These are phyloP conservation scores for Lipomyces anomalus DNA, from an alignment of 805 yeast genomes.

Conservation along the genomic window DNA sequence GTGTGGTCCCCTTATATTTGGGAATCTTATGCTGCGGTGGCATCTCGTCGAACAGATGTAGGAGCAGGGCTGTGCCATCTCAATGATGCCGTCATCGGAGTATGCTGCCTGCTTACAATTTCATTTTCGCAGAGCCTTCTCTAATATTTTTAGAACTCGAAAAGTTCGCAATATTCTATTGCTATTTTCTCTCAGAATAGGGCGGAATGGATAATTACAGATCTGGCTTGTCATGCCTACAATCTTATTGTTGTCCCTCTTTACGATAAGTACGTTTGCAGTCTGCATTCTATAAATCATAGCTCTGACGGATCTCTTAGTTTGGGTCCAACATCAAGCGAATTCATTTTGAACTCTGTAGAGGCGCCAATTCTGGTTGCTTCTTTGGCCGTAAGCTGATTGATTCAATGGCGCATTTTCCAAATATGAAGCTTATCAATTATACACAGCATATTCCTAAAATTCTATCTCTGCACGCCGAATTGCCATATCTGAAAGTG, in stretches of 20 bases:
- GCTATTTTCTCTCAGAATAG: slow-evolving; percentile 54
- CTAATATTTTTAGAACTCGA: slow-evolving; percentile 27
- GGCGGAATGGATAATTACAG: slow-evolving; percentile 64
- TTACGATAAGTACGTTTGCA: slow-evolving; percentile 37
- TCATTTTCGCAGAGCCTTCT: slow-evolving; percentile 27
- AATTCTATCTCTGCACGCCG: slow-evolving; percentile 43
- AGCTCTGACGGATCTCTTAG: slow-evolving; percentile 29
- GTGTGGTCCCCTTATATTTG: slow-evolving; percentile 42
- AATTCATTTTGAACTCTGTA: slow-evolving; percentile 55
- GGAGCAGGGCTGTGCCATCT: slow-evolving; percentile 53
- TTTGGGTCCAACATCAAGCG: slow-evolving; percentile 54
- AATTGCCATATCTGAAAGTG: slow-evolving; percentile 42
- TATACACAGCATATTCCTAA: slow-evolving; percentile 39
- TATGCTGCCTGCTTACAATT: slow-evolving; percentile 34
- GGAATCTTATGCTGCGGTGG: slow-evolving; percentile 41
- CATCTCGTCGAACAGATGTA: slow-evolving; percentile 40
- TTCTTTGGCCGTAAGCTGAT: slow-evolving; percentile 38
- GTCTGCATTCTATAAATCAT: neutral
- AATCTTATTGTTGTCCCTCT: slow-evolving; percentile 50
- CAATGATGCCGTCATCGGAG: slow-evolving; percentile 28
- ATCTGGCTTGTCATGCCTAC: slow-evolving; percentile 60
- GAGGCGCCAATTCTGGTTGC: slow-evolving; percentile 57
- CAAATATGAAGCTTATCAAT: neutral
- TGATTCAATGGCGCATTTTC: neutral
- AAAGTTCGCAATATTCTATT: slow-evolving; percentile 43